Evolutionary conservation across 2,329 filamentous ascomycete genomes (phyloP).

Genomic region (Dactylellina cionopaga): DNA sequence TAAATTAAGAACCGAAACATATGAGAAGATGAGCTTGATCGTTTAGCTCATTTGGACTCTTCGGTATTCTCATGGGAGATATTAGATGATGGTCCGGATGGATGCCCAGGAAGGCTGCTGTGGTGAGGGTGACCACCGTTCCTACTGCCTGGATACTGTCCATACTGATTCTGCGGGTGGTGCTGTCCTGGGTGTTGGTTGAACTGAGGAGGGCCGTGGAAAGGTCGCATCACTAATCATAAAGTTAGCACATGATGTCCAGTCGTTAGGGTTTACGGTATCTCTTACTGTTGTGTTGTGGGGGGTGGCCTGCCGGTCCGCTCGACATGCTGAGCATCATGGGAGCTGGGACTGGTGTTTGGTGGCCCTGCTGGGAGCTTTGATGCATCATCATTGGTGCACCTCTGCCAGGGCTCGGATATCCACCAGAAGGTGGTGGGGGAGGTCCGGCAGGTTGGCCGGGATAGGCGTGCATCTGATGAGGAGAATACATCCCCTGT

Average conservation of each 20-base stretch:
- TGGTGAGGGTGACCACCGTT: slow-evolving; percentile 45
- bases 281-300: slow-evolving; percentile 76
- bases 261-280: slow-evolving; percentile 69
- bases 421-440: slow-evolving; percentile 76
- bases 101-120: slow-evolving; percentile 58
- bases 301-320: slow-evolving; percentile 76
- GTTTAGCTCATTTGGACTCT: slow-evolving; percentile 64
- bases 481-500: slow-evolving; percentile 84
- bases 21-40: slow-evolving; percentile 56
- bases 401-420: slow-evolving; percentile 85
- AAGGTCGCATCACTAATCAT: slow-evolving; percentile 69
- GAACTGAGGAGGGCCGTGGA: slow-evolving; percentile 65
- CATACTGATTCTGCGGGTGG: slow-evolving; percentile 55
- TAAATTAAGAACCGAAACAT: slow-evolving; percentile 55
- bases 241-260: slow-evolving; percentile 62
- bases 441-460: slow-evolving; percentile 65
- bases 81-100: slow-evolving; percentile 57
- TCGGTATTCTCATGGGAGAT: slow-evolving; percentile 62
- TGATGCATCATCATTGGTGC: slow-evolving; percentile 95
- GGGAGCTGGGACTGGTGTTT: slow-evolving; percentile 72
- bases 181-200: slow-evolving; percentile 66
- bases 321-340: slow-evolving; percentile 80
- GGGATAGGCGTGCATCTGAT: slow-evolving; percentile 74
- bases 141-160: slow-evolving; percentile 60
- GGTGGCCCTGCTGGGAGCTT: slow-evolving; percentile 85